These are phyloP conservation scores for Verticillium isaacii DNA, from an alignment of 2,329 filamentous ascomycete genomes.

Conservation along the genomic window DNA sequence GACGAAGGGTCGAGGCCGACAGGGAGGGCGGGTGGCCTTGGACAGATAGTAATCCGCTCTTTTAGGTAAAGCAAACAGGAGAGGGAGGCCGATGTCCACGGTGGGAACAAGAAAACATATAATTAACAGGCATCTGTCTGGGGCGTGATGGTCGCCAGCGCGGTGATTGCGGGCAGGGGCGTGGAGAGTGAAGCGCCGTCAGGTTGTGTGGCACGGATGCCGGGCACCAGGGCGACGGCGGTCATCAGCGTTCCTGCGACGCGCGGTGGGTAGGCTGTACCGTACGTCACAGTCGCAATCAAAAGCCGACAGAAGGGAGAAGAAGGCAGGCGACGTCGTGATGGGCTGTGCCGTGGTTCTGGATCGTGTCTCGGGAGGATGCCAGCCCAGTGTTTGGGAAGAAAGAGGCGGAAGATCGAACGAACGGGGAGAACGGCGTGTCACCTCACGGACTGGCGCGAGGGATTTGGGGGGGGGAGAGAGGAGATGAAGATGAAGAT, in stretches of 20 bases:
- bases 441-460: not conserved
- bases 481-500: not conserved
- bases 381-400: not conserved
- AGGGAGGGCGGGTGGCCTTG: not conserved
- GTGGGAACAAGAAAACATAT: not conserved
- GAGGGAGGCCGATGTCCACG: not conserved
- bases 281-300: not conserved
- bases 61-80: not conserved
- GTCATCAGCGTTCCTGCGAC: not conserved
- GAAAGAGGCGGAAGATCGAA: not conserved
- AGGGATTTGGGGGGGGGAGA: not conserved
- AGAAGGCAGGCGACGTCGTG: not conserved
- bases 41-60: not conserved
- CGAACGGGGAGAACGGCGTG: not conserved
- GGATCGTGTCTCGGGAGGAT: not conserved
- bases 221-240: not conserved
- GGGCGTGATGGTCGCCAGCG: not conserved
- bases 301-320: not conserved
- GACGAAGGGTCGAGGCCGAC: not conserved
- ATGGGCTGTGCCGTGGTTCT: not conserved
- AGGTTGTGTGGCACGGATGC: not conserved
- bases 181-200: not conserved
- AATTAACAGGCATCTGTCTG: not conserved
- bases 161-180: not conserved
- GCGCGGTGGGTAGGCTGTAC: not conserved